Evolutionary conservation across 805 yeast genomes (phyloP).

Genomic region (Ogataea corticis): DNA sequence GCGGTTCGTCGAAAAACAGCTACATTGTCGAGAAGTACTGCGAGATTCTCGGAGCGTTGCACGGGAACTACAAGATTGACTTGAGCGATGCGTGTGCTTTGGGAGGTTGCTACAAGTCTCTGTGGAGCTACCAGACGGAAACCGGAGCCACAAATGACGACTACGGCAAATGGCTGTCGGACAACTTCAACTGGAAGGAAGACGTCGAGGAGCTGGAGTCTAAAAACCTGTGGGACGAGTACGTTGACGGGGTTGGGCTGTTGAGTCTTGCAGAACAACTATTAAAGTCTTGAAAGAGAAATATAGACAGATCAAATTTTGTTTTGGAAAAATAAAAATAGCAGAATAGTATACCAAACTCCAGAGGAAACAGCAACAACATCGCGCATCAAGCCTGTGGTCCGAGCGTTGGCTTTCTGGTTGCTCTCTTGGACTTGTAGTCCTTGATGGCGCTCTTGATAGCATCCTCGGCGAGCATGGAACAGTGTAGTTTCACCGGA

Average conservation of each 20-base stretch:
- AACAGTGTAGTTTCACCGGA: slow-evolving; percentile 96
- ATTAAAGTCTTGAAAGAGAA: slow-evolving; percentile 13
- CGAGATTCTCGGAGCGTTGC: slow-evolving; percentile 62
- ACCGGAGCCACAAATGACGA: slow-evolving; percentile 19
- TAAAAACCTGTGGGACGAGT: slow-evolving; percentile 47
- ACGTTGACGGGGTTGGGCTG: slow-evolving; percentile 53
- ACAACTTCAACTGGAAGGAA: slow-evolving; percentile 50
- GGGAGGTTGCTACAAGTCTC: slow-evolving; percentile 86
- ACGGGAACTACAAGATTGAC: slow-evolving; percentile 70
- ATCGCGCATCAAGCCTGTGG: slow-evolving; percentile 44
- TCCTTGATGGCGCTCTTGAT: slow-evolving; percentile 96
- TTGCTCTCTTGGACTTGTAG: slow-evolving; percentile 77
- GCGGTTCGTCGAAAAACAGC: slow-evolving; percentile 78
- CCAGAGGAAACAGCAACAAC: neutral
- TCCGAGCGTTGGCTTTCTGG: slow-evolving; percentile 58
- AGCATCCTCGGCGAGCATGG: slow-evolving; percentile 99
- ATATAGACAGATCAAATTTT: slow-evolving; percentile 5
- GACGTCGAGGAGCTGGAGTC: slow-evolving; percentile 41
- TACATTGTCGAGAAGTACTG: slow-evolving; percentile 71
- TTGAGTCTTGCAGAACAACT: slow-evolving; percentile 46
- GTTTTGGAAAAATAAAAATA: slow-evolving; percentile 1
- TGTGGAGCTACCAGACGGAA: slow-evolving; percentile 59
- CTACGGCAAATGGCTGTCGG: slow-evolving; percentile 48
- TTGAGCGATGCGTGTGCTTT: slow-evolving; percentile 89
- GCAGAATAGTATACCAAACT: slow-evolving; percentile 5